Evolutionary conservation across 768 basidiomycete species (phyloP), one percentile per base, ranked within the genome.

Genomic region (Chiua virens): DNA sequence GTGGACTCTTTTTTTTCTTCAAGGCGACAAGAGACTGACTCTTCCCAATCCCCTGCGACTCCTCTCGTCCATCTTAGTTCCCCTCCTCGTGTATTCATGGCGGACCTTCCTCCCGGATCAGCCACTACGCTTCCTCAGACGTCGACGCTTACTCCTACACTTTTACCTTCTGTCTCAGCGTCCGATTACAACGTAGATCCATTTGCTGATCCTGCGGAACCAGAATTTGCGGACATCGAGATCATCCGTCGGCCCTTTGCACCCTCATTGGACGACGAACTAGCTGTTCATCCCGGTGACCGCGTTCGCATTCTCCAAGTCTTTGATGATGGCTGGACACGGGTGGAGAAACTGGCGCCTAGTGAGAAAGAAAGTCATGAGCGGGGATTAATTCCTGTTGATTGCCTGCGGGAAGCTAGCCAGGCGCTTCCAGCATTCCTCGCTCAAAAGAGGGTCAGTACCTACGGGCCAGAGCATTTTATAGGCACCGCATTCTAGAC

Each of bases 271-370:
- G 65, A 71, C 4, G 87, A 89, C 56, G 87, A 90, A 63, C 61
- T 90, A 4, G 53, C 63, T 1, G 83, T 87, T 2, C 35, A 21
- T 0, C 68, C 71, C 1, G 79, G 78, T 1, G 85, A 88, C 43
- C 57, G 59, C 5, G 79, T 88, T 11, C 78, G 68, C 59, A 66
- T 89, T 27, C 6, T 84, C 11, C 68, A 72, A 43, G 58, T 79
- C 21, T 89, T 82, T 60, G 81, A 86, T 50, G 87, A 89, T 57
- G 87, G 86, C 1, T 89, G 87, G 87, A 80, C 79, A 7, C 66
- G 79, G 54, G 79, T 85, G 34, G 78, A 85, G 70, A 79, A 74
- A 52, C 46, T 77, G 10, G 53, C 52, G 3, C 15, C 40, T 8
- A 35, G 42, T 2, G 37, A 18, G 8, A 20, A 20, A 15, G 45